Conservation (phyloP, 345 rosid species). For the Pseudoturritis turrita region DNA sequence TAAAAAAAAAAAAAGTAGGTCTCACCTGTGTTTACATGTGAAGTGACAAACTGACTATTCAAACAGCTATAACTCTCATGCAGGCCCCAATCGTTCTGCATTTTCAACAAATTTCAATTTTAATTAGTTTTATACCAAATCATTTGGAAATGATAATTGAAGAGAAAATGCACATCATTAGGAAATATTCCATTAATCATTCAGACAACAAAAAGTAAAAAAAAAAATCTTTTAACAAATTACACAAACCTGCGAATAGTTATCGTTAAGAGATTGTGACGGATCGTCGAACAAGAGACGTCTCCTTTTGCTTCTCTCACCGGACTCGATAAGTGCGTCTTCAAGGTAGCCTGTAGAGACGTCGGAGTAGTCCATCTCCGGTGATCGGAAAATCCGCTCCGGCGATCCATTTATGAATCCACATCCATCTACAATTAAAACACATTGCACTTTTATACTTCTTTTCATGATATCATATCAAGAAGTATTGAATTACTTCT, state of each 20-base stretch:
- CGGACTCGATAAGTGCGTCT: slow-evolving; percentile 69
- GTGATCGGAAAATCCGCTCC: slow-evolving; percentile 35
- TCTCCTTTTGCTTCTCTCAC: slow-evolving; percentile 64
- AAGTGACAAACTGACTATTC: slow-evolving; percentile 31
- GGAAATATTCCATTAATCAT: neutral
- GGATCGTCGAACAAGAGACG: slow-evolving; percentile 44
- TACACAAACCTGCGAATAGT: slow-evolving; percentile 18
- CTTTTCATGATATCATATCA: neutral
- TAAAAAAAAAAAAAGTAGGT: neutral
- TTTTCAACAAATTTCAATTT: neutral
- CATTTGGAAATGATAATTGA: slow-evolving; percentile 15
- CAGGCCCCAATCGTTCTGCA: slow-evolving; percentile 59
- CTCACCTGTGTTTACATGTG: slow-evolving; percentile 37
- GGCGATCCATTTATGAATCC: slow-evolving; percentile 44
- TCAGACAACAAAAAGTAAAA: neutral
- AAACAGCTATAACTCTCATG: slow-evolving; percentile 52
- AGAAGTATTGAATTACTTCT: neutral
- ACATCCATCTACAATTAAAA: slow-evolving; percentile 16
- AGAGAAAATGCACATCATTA: neutral
- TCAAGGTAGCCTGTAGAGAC: slow-evolving; percentile 87
- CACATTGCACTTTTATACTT: neutral
- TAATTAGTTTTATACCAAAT: slow-evolving; percentile 1
- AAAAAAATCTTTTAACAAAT: neutral
- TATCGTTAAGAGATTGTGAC: neutral
- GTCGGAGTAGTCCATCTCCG: slow-evolving; percentile 37